Conservation (phyloP, 352 stramenopile genomes). For the Globisporangium mamillatum region DNA sequence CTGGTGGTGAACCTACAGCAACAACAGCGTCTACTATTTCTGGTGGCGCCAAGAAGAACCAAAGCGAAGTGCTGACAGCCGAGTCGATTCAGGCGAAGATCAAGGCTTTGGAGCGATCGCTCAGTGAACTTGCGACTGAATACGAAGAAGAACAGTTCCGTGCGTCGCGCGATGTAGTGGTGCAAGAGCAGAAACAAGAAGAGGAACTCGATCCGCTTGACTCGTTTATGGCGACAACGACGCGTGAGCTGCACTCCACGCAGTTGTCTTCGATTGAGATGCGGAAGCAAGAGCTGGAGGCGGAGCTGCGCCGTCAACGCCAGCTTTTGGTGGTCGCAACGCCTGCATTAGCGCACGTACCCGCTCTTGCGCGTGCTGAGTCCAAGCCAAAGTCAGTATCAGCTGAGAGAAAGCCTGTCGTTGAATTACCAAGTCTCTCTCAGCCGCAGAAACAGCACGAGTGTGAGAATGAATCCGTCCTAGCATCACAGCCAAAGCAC, state of each 20-base stretch:
- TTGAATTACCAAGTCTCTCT: not conserved
- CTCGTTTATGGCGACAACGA: slow-evolving; percentile 62
- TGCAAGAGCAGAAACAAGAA: slow-evolving; percentile 24
- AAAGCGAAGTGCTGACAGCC: slow-evolving; percentile 41
- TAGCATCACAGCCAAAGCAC: not conserved
- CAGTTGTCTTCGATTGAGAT: slow-evolving; percentile 26
- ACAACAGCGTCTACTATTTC: not conserved
- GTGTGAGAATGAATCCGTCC: not conserved
- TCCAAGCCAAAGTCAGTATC: not conserved
- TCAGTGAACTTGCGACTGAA: slow-evolving; percentile 31
- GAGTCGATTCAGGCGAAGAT: slow-evolving; percentile 54
- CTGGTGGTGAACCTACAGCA: not conserved
- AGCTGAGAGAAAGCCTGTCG: not conserved
- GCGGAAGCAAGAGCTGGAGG: slow-evolving; percentile 30
- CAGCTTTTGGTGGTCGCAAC: slow-evolving; percentile 52
- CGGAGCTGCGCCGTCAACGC: slow-evolving; percentile 41
- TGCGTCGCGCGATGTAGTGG: not conserved
- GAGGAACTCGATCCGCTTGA: slow-evolving; percentile 52
- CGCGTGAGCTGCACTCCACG: slow-evolving; percentile 40
- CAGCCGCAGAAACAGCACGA: not conserved
- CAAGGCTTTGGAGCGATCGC: slow-evolving; percentile 31
- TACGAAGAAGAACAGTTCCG: slow-evolving; percentile 10
- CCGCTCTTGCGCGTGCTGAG: not conserved
- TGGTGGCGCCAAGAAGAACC: not conserved
- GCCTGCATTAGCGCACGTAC: slow-evolving; percentile 34